Evolutionary conservation across 1,139 yeast genomes (phyloP).

Genomic region (Scheffersomyces stambukii): DNA sequence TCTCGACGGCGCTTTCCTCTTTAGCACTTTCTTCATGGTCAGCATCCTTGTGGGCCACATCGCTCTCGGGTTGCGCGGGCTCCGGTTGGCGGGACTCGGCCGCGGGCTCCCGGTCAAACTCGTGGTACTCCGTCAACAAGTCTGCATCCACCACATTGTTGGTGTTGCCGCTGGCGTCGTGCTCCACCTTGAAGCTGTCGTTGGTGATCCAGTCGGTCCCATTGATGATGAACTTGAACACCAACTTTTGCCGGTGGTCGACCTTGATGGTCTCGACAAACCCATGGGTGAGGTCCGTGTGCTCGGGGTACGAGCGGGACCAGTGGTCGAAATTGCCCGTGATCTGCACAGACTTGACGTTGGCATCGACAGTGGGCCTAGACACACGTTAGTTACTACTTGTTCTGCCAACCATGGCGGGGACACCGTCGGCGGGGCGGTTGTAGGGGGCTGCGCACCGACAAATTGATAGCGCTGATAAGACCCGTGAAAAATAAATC

Average conservation of each 20-base stretch:
- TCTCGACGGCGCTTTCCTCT: background rate
- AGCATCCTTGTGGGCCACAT: no score
- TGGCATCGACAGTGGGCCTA: constrained; percentile 10
- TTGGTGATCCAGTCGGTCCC: constrained; percentile 31
- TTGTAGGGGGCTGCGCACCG: no score
- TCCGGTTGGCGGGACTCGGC: no score
- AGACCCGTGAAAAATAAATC: no score
- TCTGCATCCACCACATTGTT: constrained; percentile 32
- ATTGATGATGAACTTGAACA: constrained; percentile 35
- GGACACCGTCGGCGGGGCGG: no score
- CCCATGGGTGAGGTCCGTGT: constrained; percentile 7
- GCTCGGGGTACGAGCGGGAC: constrained; percentile 20
- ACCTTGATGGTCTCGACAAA: constrained; percentile 14
- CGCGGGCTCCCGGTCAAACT: no score
- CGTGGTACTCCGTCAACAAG: constrained; percentile 21
- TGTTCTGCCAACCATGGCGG: no score
- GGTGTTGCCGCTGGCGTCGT: constrained; percentile 34
- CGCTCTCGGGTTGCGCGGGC: no score
- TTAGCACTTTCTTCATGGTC: constrained; percentile 2
- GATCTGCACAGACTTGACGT: constrained; percentile 25
- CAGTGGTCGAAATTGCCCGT: constrained; percentile 45
- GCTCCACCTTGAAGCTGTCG: constrained; percentile 20
- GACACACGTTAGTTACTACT: no score
- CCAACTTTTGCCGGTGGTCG: constrained; percentile 19
- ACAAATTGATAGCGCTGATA: no score